Evolutionary conservation across 371 early-diverging fungal genomes (phyloP), one percentile per base, ranked within the genome.

Genomic region (Mucor mucedo): DNA sequence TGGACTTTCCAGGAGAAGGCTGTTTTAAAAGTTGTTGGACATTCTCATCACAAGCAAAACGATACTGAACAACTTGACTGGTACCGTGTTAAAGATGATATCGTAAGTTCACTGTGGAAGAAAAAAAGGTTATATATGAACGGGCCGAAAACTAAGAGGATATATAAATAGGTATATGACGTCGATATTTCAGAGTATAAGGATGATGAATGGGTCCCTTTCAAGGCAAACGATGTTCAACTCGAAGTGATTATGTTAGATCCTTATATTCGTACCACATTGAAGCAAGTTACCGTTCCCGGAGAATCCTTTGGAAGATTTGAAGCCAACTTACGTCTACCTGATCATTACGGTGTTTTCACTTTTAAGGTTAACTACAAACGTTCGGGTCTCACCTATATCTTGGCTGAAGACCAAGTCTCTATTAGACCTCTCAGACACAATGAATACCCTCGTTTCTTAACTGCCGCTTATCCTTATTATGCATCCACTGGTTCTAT

Each of bases 341-440:
- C 99, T 39, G 98, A 98, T 72, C 90, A 90, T 27, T 94, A 96
- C 75, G 99, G 99, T 63, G 96, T 97, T 11, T 98, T 93, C 77
- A 97, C 96, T 7, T 91, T 98, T 76, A 88, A 87, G 53, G 91
- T 97, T 52, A 91, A 94, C 69, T 97, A 97, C 79, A 91, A 93
- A 72, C 87, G 94, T 48, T 78, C 88, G 6, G 98, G 98, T 2
- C 74, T 84, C 50, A 82, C 91, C 10, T 92, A 86, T 64, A 63
- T 98, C 30, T 77, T 82, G 54, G 87, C 87, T 3, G 77, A 80
- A 53, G 93, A 94, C 54, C 89, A 89, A 7, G 89, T 98, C 2
- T 90, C 91, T 35, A 87, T 98, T 59, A 84, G 91, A 53, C 99
- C 96, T 5, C 94, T 90, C 80, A 79, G 94, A 58, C 98, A 98